Evolutionary conservation across 2,329 filamentous ascomycete genomes (phyloP), one percentile per base, ranked within the genome.

Genomic region (Rutstroemia sydowiana): DNA sequence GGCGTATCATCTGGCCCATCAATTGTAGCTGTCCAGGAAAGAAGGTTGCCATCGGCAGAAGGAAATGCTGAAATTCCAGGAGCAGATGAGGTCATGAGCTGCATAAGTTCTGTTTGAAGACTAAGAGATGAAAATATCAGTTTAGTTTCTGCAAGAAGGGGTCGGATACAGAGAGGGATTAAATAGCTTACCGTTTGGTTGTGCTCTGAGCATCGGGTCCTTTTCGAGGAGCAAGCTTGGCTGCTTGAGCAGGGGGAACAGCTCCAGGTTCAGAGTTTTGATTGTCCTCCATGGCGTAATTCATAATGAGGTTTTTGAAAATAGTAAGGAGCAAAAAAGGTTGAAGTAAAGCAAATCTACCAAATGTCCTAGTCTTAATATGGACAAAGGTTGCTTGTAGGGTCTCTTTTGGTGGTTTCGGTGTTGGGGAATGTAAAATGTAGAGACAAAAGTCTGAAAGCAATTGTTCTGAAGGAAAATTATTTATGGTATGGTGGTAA

Each of bases 71-170:
- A 95, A 65, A 97, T 84, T 60, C 93, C 93, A 13, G 91, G 89
- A 0, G 92, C 91, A 1, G 91, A 85, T 39, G 91, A 91, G 63
- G 90, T 91, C 93, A 98, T 97, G 62, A 98, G 83, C 70, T 93
- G 86, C 92, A 98, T 97, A 61, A 98, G 79, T 72, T 98, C 93
- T 45, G 91, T 95, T 72, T 98, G 93, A 52, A 98, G 78, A 64
- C 93, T 97, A 66, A 18, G 32, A 14, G 1, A 48, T 39, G 18
- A 7, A 9, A 23, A 34, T 18, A 7, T 18, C 1, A 21, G 20
- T 32, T 49, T 41, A 53, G 46, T 36, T 36, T 50, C 20, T 30
- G 16, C 3, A 20, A 20, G 11, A 42, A 14, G 21, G 5, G 20
- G 23, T 14, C 14, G 3, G 14, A 9, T 4, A 4, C 6, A 28